These are phyloP conservation scores for Peziza echinospora DNA, from an alignment of 495 filamentous ascomycete genomes.

Conservation along the genomic window DNA sequence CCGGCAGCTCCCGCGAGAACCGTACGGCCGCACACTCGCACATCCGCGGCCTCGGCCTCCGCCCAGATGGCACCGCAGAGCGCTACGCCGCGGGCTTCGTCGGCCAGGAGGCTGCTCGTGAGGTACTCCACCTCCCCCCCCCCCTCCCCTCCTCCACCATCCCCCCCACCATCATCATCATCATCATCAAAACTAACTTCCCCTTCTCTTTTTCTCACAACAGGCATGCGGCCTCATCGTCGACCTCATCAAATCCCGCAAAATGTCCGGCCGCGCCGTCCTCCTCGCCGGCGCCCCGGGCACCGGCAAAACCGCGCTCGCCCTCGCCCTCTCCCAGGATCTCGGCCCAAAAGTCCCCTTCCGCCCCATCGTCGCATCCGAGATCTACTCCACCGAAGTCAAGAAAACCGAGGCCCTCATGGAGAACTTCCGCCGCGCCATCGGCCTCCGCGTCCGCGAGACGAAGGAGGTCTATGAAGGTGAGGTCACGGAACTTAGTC, in stretches of 20 bases:
- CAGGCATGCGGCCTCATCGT: slow-evolving; percentile 84
- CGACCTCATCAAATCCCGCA: slow-evolving; percentile 80
- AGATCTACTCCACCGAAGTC: slow-evolving; percentile 89
- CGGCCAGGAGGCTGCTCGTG: slow-evolving; percentile 68
- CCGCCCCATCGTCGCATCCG: slow-evolving; percentile 88
- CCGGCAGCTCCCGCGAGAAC: slow-evolving; percentile 67
- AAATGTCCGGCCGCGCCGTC: slow-evolving; percentile 90
- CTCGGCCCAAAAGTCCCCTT: slow-evolving; percentile 95
- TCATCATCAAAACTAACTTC: background rate
- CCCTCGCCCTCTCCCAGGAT: slow-evolving; percentile 82
- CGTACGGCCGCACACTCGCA: slow-evolving; percentile 91
- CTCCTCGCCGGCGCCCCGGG: slow-evolving; percentile 78
- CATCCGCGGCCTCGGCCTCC: slow-evolving; percentile 81
- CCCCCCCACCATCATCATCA: background rate
- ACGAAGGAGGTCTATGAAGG: slow-evolving; percentile 57
- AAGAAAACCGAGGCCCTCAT: slow-evolving; percentile 98
- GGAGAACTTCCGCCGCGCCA: slow-evolving; percentile 94
- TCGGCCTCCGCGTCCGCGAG: slow-evolving; percentile 87
- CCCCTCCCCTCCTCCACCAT: slow-evolving; percentile 13
- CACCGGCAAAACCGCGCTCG: slow-evolving; percentile 91
- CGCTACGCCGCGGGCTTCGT: slow-evolving; percentile 59
- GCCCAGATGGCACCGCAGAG: slow-evolving; percentile 62
- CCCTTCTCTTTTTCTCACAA: slow-evolving; percentile 8
- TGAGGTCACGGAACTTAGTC: slow-evolving; percentile 33
- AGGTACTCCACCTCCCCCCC: slow-evolving; percentile 28